Conservation (phyloP, 2,329 filamentous ascomycete species). For the Exophiala dermatitidis region DNA sequence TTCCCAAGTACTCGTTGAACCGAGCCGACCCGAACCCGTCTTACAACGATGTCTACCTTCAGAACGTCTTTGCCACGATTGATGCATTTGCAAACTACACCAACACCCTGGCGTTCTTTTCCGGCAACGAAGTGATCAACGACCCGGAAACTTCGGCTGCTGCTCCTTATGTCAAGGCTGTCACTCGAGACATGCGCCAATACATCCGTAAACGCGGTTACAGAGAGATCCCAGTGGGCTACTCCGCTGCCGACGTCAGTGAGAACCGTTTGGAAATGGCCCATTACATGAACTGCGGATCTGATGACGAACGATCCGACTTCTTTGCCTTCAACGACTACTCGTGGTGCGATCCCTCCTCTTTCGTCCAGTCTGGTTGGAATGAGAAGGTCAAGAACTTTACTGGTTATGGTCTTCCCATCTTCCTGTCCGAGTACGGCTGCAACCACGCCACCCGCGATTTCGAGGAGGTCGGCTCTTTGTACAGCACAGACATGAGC, state of each 20-base stretch:
- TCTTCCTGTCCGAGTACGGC: conserved; percentile 93
- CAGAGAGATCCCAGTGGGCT: conserved; percentile 65
- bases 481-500: conserved; percentile 81
- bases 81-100: conserved; percentile 74
- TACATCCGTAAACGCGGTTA: conserved; percentile 58
- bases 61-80: conserved; percentile 78
- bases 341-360: conserved; percentile 70
- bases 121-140: conserved; percentile 74
- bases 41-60: conserved; percentile 82
- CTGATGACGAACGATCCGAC: conserved; percentile 74
- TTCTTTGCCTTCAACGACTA: conserved; percentile 90
- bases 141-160: conserved; percentile 56
- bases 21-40: conserved; percentile 63
- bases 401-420: conserved; percentile 74
- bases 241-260: conserved; percentile 70
- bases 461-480: conserved; percentile 69
- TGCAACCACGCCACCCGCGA: conserved; percentile 75
- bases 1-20: conserved; percentile 81
- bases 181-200: conserved; percentile 67
- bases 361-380: conserved; percentile 69
- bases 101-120: conserved; percentile 84
- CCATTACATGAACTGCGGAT: conserved; percentile 87
- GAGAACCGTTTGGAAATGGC: conserved; percentile 82
- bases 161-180: conserved; percentile 70
- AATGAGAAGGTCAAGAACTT: conserved; percentile 83